Percentiles rank a stretch among this genome's conserved stretches.
phyloP scores from a whole-genome alignment of 2,329 filamentous ascomycete genomes.

The Beauveria brongniartii region DNA sequence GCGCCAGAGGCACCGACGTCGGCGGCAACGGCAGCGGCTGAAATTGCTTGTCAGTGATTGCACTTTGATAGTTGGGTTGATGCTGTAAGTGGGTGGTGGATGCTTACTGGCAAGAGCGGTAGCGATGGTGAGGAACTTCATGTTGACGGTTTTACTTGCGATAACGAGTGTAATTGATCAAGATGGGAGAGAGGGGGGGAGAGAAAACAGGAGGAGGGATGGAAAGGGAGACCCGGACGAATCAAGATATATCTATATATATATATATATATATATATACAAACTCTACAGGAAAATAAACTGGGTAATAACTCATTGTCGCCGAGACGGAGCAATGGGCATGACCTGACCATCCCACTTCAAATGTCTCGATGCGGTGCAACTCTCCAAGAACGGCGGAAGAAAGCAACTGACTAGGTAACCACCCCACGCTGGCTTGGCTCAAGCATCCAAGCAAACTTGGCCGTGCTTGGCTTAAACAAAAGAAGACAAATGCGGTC shows the following conservation, averaged over 20 bases:
- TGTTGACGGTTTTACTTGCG: not conserved
- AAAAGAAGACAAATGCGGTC: not conserved
- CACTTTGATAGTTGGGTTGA: not conserved
- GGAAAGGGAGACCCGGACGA: not conserved
- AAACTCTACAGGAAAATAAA: not conserved
- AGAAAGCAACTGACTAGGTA: not conserved
- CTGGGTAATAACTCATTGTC: not conserved
- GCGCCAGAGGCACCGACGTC: not conserved
- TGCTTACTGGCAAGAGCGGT: not conserved
- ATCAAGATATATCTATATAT: not conserved
- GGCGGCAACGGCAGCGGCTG: not conserved
- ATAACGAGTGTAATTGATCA: not conserved
- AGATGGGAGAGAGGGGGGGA: not conserved
- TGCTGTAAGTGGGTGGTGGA: not conserved
- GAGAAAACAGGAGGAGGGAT: not conserved
- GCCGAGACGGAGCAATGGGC: no score
- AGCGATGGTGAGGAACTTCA: slow-evolving; percentile 6
- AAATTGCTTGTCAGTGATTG: not conserved
- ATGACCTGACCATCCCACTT: no score
- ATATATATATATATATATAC: not conserved
- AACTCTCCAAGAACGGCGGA: not conserved
- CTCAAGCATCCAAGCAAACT: no score
- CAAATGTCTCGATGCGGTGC: no score
- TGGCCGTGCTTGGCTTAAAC: not conserved
- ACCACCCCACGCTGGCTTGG: not conserved